These are phyloP conservation scores for Jasminum sambac DNA, from an alignment of 257 asterid species.

Conservation along the genomic window DNA sequence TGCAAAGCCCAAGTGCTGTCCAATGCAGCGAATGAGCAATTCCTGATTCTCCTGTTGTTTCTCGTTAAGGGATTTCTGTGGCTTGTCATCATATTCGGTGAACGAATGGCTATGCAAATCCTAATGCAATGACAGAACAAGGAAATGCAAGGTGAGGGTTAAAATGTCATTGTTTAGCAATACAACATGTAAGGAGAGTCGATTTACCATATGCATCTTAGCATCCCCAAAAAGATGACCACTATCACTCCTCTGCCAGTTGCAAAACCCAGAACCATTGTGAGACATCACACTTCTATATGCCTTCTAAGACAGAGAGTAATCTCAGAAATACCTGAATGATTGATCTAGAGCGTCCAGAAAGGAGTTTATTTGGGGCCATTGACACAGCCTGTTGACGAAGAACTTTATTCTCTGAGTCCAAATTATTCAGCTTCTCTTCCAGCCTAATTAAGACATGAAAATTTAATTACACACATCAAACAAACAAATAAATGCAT, in stretches of 20 bases:
- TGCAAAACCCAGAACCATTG: constrained; percentile 30
- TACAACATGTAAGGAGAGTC: constrained; percentile 26
- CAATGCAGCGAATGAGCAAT: constrained; percentile 79
- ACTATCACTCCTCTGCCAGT: constrained; percentile 83
- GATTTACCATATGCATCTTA: constrained; percentile 70
- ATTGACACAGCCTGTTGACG: constrained; percentile 98
- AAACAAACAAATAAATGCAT: constrained; percentile 6
- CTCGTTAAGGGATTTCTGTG: constrained; percentile 93
- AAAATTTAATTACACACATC: constrained; percentile 17
- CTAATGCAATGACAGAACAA: constrained; percentile 46
- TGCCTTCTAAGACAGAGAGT: constrained; percentile 16
- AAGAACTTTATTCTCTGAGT: constrained; percentile 96
- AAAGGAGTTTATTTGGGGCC: constrained; percentile 88
- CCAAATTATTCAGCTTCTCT: constrained; percentile 82
- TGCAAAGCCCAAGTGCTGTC: constrained; percentile 86
- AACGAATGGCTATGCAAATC: constrained; percentile 83
- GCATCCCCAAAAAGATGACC: constrained; percentile 56
- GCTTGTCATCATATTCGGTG: constrained; percentile 84
- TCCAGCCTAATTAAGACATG: constrained; percentile 62
- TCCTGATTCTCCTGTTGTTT: constrained; percentile 97
- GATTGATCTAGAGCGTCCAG: constrained; percentile 95
- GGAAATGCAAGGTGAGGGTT: constrained; percentile 16
- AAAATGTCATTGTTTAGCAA: constrained; percentile 21
- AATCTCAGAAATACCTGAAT: constrained; percentile 64
- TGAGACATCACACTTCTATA: constrained; percentile 18